phyloP scores from a whole-genome alignment of 2,329 filamentous ascomycete genomes.

The Cadophora malorum region DNA sequence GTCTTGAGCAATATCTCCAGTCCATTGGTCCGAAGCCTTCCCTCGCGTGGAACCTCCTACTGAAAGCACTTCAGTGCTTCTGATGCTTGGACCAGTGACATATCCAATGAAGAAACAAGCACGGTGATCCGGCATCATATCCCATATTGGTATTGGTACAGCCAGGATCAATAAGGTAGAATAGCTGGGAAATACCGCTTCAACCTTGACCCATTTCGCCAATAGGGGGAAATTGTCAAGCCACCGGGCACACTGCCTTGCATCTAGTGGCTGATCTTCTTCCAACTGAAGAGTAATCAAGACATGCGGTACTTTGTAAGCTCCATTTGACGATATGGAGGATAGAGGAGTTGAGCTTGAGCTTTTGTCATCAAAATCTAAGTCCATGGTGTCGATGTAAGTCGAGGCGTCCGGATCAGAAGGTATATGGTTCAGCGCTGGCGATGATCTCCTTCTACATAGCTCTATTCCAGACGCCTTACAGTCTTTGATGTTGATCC shows the following conservation, averaged over 20 bases:
- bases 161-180: constrained; percentile 16
- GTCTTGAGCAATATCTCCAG: too few relatives aligned
- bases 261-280: constrained; percentile 6
- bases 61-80: not conserved
- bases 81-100: constrained; percentile 33
- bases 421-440: too few relatives aligned
- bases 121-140: constrained; percentile 17
- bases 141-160: constrained; percentile 14
- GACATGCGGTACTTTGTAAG: constrained; percentile 4
- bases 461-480: constrained; percentile 8
- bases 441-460: not conserved
- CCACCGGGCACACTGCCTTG: not conserved
- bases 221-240: constrained; percentile 12
- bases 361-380: constrained; percentile 1
- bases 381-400: not conserved
- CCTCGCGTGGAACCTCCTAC: too few relatives aligned
- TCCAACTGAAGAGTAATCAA: constrained; percentile 13
- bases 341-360: not conserved
- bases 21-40: too few relatives aligned
- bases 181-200: constrained; percentile 11
- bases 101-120: constrained; percentile 20
- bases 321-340: not conserved
- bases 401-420: not conserved
- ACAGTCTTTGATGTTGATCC: constrained; percentile 4
- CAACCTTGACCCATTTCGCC: constrained; percentile 19